Evolutionary conservation across 768 basidiomycete genomes (phyloP).

Genomic region (Antrodiella citrinella): DNA sequence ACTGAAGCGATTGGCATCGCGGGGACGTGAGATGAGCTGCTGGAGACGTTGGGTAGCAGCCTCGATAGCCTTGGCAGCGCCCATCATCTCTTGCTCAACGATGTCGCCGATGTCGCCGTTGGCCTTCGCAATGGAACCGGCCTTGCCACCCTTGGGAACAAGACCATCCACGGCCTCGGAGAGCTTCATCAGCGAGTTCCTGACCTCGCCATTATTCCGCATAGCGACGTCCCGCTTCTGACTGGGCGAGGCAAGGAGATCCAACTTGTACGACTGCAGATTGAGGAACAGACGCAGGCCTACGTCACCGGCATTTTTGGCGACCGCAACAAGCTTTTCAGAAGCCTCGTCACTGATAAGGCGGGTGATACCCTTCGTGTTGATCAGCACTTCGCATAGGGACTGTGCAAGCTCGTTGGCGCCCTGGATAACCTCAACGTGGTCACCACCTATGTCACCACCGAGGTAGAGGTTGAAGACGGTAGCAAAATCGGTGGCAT

Average conservation of each 20-base stretch:
- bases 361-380: slow-evolving; percentile 93
- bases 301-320: slow-evolving; percentile 81
- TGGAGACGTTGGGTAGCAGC: slow-evolving; percentile 85
- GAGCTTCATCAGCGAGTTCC: slow-evolving; percentile 73
- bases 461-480: slow-evolving; percentile 87
- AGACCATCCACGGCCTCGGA: slow-evolving; percentile 83
- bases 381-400: slow-evolving; percentile 84
- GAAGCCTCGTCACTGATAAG: slow-evolving; percentile 84
- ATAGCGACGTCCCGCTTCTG: slow-evolving; percentile 83
- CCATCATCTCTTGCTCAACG: slow-evolving; percentile 93
- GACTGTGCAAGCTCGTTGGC: slow-evolving; percentile 96
- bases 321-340: slow-evolving; percentile 81
- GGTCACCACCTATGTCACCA: slow-evolving; percentile 82
- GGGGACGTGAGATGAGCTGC: slow-evolving; percentile 85
- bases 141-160: slow-evolving; percentile 75
- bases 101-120: slow-evolving; percentile 94
- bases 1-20: slow-evolving; percentile 79
- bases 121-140: slow-evolving; percentile 58
- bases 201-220: slow-evolving; percentile 82
- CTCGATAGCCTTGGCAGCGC: slow-evolving; percentile 90
- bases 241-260: slow-evolving; percentile 55
- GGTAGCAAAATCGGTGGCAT: slow-evolving; percentile 93
- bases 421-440: slow-evolving; percentile 96
- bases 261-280: slow-evolving; percentile 91
- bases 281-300: slow-evolving; percentile 92